Percentiles rank a stretch among this genome's conserved stretches.
These are phyloP conservation scores for Myxozyma neotropica DNA, from an alignment of 805 yeast genomes.

Conservation along the genomic window DNA sequence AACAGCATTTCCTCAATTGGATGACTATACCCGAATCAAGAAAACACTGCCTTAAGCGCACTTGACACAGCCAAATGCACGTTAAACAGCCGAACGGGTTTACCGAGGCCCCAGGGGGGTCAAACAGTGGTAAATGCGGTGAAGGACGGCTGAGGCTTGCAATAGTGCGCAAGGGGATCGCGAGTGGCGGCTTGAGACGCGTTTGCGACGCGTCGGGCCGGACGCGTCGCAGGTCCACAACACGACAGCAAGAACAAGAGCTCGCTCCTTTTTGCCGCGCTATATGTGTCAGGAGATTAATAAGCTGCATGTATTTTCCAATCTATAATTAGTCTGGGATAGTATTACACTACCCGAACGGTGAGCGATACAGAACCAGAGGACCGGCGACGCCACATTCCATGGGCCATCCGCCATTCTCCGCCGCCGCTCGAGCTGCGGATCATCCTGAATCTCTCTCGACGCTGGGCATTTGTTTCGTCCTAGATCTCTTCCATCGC, in stretches of 20 bases:
- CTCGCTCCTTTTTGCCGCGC: too few species aligned
- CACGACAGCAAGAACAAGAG: too few species aligned
- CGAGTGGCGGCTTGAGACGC: neutral
- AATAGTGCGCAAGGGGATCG: too few species aligned
- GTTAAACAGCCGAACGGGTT: too few species aligned
- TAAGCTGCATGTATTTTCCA: neutral
- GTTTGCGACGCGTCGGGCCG: constrained; percentile 2
- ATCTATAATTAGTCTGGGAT: too few species aligned
- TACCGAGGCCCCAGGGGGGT: neutral
- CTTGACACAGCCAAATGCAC: too few species aligned
- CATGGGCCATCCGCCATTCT: neutral
- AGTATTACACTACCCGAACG: too few species aligned
- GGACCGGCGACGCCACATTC: neutral
- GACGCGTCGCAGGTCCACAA: too few species aligned
- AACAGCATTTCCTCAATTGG: neutral
- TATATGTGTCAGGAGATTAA: too few species aligned
- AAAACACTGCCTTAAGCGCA: neutral
- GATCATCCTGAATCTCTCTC: neutral
- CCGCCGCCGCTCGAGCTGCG: neutral
- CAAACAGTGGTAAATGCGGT: neutral
- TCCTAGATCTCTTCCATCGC: too few species aligned
- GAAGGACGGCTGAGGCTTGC: neutral
- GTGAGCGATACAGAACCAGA: too few species aligned
- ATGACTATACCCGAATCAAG: neutral
- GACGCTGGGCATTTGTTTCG: too few species aligned